phyloP scores from a whole-genome alignment of 1,284 basidiomycete species.

The Somion occarium region DNA sequence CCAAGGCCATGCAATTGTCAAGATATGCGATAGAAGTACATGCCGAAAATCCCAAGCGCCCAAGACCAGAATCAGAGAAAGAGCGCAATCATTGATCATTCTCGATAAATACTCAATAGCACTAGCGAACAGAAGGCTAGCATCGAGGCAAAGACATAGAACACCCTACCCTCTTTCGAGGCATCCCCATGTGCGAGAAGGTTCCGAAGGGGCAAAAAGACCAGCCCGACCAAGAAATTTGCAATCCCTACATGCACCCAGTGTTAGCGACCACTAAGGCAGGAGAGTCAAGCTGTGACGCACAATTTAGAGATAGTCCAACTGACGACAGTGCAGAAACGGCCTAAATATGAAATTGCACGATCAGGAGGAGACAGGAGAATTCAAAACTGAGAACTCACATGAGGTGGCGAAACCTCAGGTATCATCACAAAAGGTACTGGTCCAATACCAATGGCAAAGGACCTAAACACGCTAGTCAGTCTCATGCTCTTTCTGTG shows the following conservation, averaged over 20 bases:
- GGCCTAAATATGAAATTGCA: conserved; percentile 42
- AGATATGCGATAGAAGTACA: not conserved
- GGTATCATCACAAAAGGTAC: conserved; percentile 90
- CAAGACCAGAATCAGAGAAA: not conserved
- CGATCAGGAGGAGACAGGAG: not conserved
- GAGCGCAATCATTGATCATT: conserved; percentile 8
- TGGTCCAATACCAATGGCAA: conserved; percentile 88
- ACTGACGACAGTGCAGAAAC: conserved; percentile 83
- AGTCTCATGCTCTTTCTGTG: not conserved
- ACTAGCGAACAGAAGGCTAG: conserved; percentile 26
- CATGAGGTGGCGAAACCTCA: conserved; percentile 82
- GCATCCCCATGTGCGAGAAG: conserved; percentile 60
- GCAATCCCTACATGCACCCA: conserved; percentile 55
- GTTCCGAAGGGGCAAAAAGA: conserved; percentile 81
- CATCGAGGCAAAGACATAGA: conserved; percentile 65
- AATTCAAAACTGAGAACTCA: conserved; percentile 31
- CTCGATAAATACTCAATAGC: conserved; percentile 24
- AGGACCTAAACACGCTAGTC: conserved; percentile 49
- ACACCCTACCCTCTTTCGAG: conserved; percentile 73
- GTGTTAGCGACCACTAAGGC: too few relatives aligned
- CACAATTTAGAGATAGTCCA: conserved; percentile 81
- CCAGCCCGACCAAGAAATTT: conserved; percentile 79
- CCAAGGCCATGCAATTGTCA: too few relatives aligned
- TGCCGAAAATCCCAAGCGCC: not conserved
- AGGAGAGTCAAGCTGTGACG: conserved; percentile 21